Conservation (phyloP, 179 eudicot species). For the Beta macrorhiza region DNA sequence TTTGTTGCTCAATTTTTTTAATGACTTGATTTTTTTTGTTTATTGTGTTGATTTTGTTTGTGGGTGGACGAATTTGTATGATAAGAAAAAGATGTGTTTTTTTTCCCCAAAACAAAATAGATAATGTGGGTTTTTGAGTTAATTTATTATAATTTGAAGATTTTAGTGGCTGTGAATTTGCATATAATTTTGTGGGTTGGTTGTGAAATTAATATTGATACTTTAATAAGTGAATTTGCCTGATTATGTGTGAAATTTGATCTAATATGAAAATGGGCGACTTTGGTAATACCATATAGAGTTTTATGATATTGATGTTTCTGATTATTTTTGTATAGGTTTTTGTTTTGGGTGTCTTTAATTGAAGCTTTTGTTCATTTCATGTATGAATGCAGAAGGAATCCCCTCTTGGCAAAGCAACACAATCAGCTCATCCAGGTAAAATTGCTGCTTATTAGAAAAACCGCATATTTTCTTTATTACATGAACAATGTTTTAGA, state of each 20-base stretch:
- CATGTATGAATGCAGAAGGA: slow-evolving; percentile 67
- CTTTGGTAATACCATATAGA: background rate
- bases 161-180: background rate
- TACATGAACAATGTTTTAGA: background rate
- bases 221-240: background rate
- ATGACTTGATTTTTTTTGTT: too few relatives aligned
- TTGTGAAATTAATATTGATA: background rate
- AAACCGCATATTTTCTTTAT: background rate
- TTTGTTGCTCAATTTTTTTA: background rate
- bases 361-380: background rate
- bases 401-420: slow-evolving; percentile 77
- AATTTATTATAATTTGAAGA: too few relatives aligned
- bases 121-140: too few relatives aligned
- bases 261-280: background rate
- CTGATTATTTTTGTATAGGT: background rate
- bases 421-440: slow-evolving; percentile 98
- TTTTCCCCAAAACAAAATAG: too few relatives aligned
- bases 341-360: background rate
- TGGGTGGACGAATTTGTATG: background rate
- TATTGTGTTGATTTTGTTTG: background rate
- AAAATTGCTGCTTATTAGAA: background rate
- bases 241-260: background rate
- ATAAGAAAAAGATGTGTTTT: too few relatives aligned
- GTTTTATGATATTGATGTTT: background rate
- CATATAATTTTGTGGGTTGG: background rate